These are phyloP conservation scores for Pythium chondricola DNA, from an alignment of 352 stramenopile genomes.

Conservation along the genomic window DNA sequence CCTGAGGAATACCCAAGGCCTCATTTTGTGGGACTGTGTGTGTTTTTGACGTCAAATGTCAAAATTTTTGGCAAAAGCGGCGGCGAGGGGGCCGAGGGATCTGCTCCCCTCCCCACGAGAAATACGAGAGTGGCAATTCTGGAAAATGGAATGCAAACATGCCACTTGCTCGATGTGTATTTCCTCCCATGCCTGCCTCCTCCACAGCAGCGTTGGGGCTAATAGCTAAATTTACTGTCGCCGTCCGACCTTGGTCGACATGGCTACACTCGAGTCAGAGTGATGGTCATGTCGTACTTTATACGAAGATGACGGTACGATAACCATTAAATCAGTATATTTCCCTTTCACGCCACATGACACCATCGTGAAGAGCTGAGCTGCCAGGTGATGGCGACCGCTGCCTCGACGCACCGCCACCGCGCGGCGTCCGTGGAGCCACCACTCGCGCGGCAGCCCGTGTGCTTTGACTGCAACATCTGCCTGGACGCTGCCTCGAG, in stretches of 20 bases:
- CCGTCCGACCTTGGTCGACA: no score
- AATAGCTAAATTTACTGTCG: not conserved
- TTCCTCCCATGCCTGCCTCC: no score
- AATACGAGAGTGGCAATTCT: no score
- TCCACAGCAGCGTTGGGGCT: no score
- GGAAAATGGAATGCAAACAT: no score
- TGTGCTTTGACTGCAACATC: constrained; percentile 86
- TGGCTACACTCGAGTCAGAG: not conserved
- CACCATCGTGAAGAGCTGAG: not conserved
- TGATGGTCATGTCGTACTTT: not conserved
- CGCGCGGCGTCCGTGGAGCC: constrained; percentile 11
- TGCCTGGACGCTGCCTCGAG: constrained; percentile 83
- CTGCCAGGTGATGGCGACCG: not conserved
- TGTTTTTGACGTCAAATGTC: no score
- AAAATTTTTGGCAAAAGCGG: no score
- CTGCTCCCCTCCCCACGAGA: no score
- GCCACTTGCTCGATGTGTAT: no score
- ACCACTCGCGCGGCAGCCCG: constrained; percentile 8
- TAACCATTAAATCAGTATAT: not conserved
- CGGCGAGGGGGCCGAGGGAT: no score
- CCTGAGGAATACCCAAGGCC: no score
- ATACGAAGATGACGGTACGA: not conserved
- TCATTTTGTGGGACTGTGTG: no score
- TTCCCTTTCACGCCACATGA: not conserved
- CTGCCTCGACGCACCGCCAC: not conserved